phyloP scores from a whole-genome alignment of 257 asterid genomes.

The Primulina eburnea region DNA sequence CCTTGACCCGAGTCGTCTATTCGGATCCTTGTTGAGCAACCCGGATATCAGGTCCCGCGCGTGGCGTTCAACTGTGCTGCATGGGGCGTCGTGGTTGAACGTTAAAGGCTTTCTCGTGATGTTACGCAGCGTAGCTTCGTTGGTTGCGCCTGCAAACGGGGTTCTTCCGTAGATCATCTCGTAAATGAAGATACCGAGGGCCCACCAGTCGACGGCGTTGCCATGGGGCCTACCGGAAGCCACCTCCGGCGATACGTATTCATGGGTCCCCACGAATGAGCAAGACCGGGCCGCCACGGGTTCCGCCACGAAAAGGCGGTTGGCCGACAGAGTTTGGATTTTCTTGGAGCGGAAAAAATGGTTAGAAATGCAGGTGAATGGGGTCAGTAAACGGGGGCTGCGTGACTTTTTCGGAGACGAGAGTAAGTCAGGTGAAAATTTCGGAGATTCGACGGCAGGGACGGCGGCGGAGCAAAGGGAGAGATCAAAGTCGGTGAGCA shows the following conservation, averaged over 20 bases:
- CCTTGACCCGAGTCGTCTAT: constrained; percentile 61
- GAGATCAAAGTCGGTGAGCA: constrained; percentile 85
- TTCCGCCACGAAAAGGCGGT: constrained; percentile 79
- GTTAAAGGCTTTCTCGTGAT: constrained; percentile 45
- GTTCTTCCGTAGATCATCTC: constrained; percentile 87
- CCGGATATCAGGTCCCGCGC: constrained; percentile 66
- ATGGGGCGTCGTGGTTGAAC: constrained; percentile 48
- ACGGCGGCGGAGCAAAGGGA: constrained; percentile 77
- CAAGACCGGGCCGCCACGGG: constrained; percentile 79
- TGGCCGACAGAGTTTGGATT: constrained; percentile 53
- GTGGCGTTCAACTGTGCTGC: constrained; percentile 41
- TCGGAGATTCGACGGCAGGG: constrained; percentile 75
- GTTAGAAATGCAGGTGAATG: constrained; percentile 65
- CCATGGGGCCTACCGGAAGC: constrained; percentile 83
- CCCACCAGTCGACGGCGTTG: constrained; percentile 97
- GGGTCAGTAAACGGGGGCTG: constrained; percentile 34
- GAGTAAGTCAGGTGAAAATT: constrained; percentile 31
- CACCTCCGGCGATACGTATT: constrained; percentile 93
- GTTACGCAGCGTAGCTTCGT: constrained; percentile 61
- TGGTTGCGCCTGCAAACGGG: constrained; percentile 68
- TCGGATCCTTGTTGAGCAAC: constrained; percentile 66
- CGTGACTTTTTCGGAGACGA: constrained; percentile 27
- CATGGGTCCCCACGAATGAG: constrained; percentile 91
- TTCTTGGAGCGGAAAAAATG: constrained; percentile 64
- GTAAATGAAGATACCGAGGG: constrained; percentile 75